Base-by-base conservation (phyloP, 163 green algal species). In the Scenedesmus sp. region DNA sequence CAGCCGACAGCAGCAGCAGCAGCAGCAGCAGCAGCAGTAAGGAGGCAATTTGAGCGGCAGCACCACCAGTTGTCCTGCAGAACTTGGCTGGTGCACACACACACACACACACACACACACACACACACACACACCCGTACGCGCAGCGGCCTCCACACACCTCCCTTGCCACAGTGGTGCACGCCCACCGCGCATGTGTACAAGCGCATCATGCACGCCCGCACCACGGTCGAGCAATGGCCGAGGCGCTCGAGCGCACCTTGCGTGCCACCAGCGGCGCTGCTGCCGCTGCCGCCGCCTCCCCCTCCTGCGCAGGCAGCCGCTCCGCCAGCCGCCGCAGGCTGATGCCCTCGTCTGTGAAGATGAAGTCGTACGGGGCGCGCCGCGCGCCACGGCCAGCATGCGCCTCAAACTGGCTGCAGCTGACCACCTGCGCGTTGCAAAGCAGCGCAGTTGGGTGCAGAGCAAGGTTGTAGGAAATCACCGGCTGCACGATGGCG, bases 321-420 rank as follows among this genome's bases (percentile, higher is more conserved):
- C 89, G 33, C 46, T 93, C 86, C 0, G 95, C 96, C 49, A 98
- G 89, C 26, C 93, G 68, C 51, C 96, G 95, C 43, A 98, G 94
- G 6, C 93, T 95, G 35, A 96, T 33, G 33, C 95, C 96, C 18
- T 95, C 92, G 22, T 93, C 91, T n/a, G 94, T 97, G 81, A 94
- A 94, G 82, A 98, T 98, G 92, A 95, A 95, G 90, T 98, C 95
- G 86, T 98, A 98, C 3, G 97, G 97, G 46, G 94, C 94, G 61
- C 94, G 93, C 20, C 94, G 92, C 42, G 93, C 91, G 44, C 90
- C 90, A 80, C 93, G 95, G 88, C 76, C 95, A 26, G 97, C 97
- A 88, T 99, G 97, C 40, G 94, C 93, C 93, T 99, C 97, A 90
- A 99, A 99, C 82, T 93, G 90, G 0, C 95, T 97, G 73, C 94